Evolutionary conservation across 1,284 basidiomycete species (phyloP).

Genomic region (Ustilago crameri): DNA sequence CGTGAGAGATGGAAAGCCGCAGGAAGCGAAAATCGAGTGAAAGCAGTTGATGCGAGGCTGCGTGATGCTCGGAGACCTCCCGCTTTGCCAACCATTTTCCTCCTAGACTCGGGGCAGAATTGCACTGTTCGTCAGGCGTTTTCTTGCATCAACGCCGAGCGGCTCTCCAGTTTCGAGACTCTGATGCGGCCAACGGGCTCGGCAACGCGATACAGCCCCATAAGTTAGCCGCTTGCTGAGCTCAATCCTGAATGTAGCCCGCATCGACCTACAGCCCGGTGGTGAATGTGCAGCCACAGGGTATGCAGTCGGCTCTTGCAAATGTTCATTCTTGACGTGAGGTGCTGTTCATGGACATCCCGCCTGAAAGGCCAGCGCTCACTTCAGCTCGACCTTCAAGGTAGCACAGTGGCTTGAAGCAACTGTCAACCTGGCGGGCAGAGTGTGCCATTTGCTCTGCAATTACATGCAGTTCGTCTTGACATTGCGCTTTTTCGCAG

Average conservation of each 20-base stretch:
- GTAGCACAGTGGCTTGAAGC: background rate
- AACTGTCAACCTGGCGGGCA: background rate
- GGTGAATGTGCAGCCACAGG: no score
- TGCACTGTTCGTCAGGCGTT: background rate
- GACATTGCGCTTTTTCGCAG: background rate
- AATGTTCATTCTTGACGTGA: background rate
- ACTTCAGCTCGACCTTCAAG: background rate
- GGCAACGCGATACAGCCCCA: background rate
- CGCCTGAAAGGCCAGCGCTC: no score
- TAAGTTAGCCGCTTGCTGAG: conserved; percentile 6
- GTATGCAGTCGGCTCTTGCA: no score
- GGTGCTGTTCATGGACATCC: background rate
- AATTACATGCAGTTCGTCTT: conserved; percentile 1
- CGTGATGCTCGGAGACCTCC: conserved; percentile 17
- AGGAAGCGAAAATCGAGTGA: no score
- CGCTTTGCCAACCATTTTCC: background rate
- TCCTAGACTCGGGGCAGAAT: conserved; percentile 6
- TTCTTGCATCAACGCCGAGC: conserved; percentile 14
- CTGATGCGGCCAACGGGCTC: background rate
- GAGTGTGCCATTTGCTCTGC: background rate
- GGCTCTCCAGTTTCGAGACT: conserved; percentile 3
- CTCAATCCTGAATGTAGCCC: conserved; percentile 13
- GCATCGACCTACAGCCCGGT: background rate
- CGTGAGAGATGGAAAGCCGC: no score
- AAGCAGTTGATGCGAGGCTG: no score